These are phyloP conservation scores for Cymbopogon citratus DNA, from an alignment of 176 grass and related monocot genomes.

Conservation along the genomic window DNA sequence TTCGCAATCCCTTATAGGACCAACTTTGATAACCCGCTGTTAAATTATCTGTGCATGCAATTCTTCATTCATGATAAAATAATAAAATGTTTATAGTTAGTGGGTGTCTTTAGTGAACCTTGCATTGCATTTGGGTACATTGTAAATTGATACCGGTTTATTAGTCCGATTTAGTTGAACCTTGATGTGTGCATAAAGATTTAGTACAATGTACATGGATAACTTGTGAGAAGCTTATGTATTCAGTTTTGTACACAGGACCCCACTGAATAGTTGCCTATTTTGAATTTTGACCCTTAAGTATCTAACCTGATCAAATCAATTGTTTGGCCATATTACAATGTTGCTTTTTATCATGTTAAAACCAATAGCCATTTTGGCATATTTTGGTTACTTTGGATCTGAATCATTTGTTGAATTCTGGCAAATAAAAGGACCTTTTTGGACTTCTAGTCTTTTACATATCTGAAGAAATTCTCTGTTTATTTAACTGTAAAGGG, in stretches of 20 bases:
- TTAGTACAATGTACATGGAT: neutral
- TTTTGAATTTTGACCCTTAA: neutral
- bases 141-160: constrained; percentile 2
- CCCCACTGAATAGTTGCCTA: neutral
- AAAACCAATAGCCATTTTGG: neutral
- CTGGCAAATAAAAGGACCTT: neutral
- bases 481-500: neutral
- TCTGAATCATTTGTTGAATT: neutral
- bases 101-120: neutral
- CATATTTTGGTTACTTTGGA: neutral
- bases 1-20: neutral
- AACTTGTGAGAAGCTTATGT: neutral
- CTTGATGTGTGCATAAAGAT: neutral
- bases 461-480: neutral
- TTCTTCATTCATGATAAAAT: neutral
- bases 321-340: neutral
- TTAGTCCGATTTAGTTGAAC: neutral
- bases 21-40: neutral
- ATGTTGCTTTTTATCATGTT: neutral
- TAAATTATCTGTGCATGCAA: neutral
- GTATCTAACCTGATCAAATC: neutral
- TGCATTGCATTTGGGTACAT: neutral
- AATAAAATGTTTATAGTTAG: neutral
- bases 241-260: neutral
- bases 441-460: neutral